Percentiles rank a stretch among this genome's conserved stretches.
Conservation (phyloP, 352 stramenopile genomes). For the Elongisporangium undulatum region DNA sequence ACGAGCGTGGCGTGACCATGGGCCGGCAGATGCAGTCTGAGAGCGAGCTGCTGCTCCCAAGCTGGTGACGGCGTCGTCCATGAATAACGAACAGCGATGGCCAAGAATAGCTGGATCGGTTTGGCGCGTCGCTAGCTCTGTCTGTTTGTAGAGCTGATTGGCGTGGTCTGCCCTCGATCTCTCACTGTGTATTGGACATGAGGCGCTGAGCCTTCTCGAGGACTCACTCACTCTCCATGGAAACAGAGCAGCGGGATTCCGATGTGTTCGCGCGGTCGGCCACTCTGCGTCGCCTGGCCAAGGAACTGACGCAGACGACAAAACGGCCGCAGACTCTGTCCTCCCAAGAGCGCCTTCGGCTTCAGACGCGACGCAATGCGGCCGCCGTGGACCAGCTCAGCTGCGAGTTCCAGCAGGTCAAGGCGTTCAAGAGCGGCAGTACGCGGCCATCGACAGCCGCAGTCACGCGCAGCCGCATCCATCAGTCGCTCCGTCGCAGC, state of each 20-base stretch:
- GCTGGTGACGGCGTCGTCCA: background rate
- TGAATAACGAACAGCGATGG: background rate
- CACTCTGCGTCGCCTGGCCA: slow-evolving; percentile 22
- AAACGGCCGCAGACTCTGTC: background rate
- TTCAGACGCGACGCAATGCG: background rate
- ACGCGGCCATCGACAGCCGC: slow-evolving; percentile 44
- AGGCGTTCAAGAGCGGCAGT: background rate
- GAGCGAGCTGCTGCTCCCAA: too few species aligned
- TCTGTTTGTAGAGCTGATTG: background rate
- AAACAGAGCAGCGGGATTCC: slow-evolving; percentile 11
- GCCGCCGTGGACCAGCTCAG: background rate
- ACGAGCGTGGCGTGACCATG: slow-evolving; percentile 9
- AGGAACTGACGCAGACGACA: slow-evolving; percentile 1
- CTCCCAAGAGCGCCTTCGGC: background rate
- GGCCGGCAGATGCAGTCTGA: too few species aligned
- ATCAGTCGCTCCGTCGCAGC: slow-evolving; percentile 46
- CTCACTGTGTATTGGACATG: background rate
- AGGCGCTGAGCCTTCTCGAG: background rate
- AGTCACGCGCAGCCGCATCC: slow-evolving; percentile 49
- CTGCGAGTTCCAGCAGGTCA: background rate
- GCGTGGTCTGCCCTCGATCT: background rate
- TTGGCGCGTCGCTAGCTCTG: background rate
- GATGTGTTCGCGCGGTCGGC: slow-evolving; percentile 35
- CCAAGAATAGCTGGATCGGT: slow-evolving; percentile 2
- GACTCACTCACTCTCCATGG: background rate